Conservation (phyloP, 192 early-diverging fungal genomes). For the Tieghemiomyces parasiticus region DNA sequence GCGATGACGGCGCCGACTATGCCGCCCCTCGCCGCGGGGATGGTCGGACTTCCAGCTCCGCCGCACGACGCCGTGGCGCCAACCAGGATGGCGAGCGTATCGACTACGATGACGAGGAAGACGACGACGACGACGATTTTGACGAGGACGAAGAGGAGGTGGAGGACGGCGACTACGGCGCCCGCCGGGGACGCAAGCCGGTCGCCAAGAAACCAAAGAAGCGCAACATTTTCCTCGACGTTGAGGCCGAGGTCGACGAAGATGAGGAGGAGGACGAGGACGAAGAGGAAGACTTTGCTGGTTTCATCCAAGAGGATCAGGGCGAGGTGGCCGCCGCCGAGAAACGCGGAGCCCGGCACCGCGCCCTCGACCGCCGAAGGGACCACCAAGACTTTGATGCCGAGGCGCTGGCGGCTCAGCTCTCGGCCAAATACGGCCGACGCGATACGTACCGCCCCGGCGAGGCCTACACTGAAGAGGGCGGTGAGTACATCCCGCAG, state of each 20-base stretch:
- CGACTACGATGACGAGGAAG: slow-evolving; percentile 15
- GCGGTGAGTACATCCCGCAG: slow-evolving; percentile 51
- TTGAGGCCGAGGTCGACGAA: slow-evolving; percentile 55
- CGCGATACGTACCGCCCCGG: slow-evolving; percentile 19
- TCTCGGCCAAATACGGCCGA: slow-evolving; percentile 51
- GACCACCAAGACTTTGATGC: slow-evolving; percentile 66
- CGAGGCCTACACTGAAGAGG: slow-evolving; percentile 28
- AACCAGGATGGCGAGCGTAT: slow-evolving; percentile 14
- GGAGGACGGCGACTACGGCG: neutral
- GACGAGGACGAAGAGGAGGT: slow-evolving; percentile 32
- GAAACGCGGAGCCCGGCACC: slow-evolving; percentile 38
- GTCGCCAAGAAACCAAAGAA: slow-evolving; percentile 19
- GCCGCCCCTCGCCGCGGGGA: neutral
- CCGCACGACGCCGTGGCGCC: neutral
- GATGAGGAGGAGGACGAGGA: slow-evolving; percentile 66
- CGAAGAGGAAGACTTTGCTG: slow-evolving; percentile 45
- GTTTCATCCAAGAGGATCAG: slow-evolving; percentile 57
- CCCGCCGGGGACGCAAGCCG: slow-evolving; percentile 5
- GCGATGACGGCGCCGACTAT: neutral
- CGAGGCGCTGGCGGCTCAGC: slow-evolving; percentile 61
- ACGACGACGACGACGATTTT: slow-evolving; percentile 37
- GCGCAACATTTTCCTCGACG: slow-evolving; percentile 48
- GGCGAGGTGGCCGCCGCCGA: slow-evolving; percentile 45
- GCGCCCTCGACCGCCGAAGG: slow-evolving; percentile 50
- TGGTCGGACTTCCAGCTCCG: neutral